These are phyloP conservation scores for Ceratobasidium sp. DNA, from an alignment of 1,284 basidiomycete genomes.

Conservation along the genomic window DNA sequence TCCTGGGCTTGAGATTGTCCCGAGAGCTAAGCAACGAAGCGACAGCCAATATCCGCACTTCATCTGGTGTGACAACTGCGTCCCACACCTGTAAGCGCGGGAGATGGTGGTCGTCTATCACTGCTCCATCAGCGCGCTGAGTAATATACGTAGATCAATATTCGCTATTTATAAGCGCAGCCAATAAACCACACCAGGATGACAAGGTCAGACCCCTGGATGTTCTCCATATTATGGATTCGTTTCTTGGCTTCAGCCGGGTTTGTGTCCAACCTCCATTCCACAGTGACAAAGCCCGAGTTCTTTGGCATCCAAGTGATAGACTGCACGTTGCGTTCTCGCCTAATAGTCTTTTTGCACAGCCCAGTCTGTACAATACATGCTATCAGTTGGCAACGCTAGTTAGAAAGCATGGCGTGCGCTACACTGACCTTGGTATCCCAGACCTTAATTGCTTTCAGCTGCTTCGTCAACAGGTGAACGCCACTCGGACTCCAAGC, in stretches of 20 bases:
- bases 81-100: constrained; percentile 57
- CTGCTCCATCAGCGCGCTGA: constrained; percentile 68
- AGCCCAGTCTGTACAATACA: constrained; percentile 70
- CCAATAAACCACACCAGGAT: constrained; percentile 12
- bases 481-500: constrained; percentile 42
- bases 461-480: constrained; percentile 30
- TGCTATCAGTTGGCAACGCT: background rate
- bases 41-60: constrained; percentile 81
- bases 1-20: constrained; percentile 76
- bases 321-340: constrained; percentile 71
- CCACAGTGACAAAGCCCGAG: constrained; percentile 60
- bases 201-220: constrained; percentile 35
- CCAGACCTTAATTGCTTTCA: constrained; percentile 32
- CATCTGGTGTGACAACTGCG: constrained; percentile 75
- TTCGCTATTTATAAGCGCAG: background rate
- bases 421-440: constrained; percentile 13
- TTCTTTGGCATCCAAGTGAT: constrained; percentile 79
- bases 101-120: constrained; percentile 65
- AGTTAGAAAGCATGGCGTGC: background rate
- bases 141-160: background rate
- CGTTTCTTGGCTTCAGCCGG: constrained; percentile 15
- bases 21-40: constrained; percentile 74
- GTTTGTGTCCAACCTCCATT: constrained; percentile 33
- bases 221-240: constrained; percentile 20
- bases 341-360: constrained; percentile 77